phyloP scores from a whole-genome alignment of 805 yeast species.

The Saccharomycopsis capsularis region DNA sequence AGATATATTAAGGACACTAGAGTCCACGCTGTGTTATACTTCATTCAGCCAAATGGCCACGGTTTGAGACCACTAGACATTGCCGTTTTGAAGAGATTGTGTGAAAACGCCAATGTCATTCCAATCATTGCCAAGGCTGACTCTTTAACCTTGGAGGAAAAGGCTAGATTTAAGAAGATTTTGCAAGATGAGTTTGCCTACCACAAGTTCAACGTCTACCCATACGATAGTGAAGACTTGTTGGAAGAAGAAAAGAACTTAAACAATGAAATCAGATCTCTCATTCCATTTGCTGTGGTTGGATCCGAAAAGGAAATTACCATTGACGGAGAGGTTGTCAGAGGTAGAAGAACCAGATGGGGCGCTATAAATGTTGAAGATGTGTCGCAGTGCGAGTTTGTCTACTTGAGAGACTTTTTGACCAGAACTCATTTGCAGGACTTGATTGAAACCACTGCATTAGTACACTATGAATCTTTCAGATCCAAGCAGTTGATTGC shows the following conservation, averaged over 20 bases:
- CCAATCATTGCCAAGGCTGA: constrained; percentile 95
- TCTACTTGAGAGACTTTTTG: constrained; percentile 85
- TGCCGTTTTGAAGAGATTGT: constrained; percentile 70
- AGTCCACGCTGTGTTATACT: constrained; percentile 88
- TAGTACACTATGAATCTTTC: constrained; percentile 85
- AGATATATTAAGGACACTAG: constrained; percentile 75
- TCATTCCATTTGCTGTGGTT: constrained; percentile 89
- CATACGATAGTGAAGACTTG: constrained; percentile 65
- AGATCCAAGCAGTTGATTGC: constrained; percentile 92
- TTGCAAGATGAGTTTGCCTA: constrained; percentile 70
- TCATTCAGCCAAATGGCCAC: constrained; percentile 80
- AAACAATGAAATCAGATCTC: constrained; percentile 64
- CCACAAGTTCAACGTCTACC: constrained; percentile 74
- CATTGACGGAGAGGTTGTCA: constrained; percentile 69
- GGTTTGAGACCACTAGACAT: constrained; percentile 83
- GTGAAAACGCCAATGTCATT: constrained; percentile 88
- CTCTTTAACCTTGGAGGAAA: constrained; percentile 78
- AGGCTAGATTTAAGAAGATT: constrained; percentile 66
- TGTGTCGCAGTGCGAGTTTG: constrained; percentile 92
- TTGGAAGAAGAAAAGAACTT: constrained; percentile 67
- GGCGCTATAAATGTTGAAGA: constrained; percentile 91
- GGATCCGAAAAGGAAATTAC: constrained; percentile 79
- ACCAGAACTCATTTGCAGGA: constrained; percentile 95
- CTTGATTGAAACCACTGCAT: constrained; percentile 85
- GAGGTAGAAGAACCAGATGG: constrained; percentile 92